phyloP scores from a whole-genome alignment of 371 early-diverging fungal genomes.

The Rhizopus stolonifer region DNA sequence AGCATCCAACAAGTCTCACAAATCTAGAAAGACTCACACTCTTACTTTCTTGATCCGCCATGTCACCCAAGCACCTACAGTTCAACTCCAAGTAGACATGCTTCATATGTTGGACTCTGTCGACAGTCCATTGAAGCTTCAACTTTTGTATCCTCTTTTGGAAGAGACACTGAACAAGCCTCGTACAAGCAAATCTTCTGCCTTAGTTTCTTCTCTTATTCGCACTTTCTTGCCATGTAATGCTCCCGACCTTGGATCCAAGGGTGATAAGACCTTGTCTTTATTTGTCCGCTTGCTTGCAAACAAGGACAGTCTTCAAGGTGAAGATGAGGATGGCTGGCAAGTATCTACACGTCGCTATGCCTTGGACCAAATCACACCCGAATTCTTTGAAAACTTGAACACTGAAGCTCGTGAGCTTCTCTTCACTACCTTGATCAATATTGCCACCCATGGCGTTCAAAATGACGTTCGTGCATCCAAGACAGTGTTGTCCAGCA shows the following conservation, averaged over 20 bases:
- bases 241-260: slow-evolving; percentile 48
- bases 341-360: slow-evolving; percentile 56
- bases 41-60: slow-evolving; percentile 73
- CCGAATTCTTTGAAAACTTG: slow-evolving; percentile 54
- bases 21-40: slow-evolving; percentile 31
- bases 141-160: slow-evolving; percentile 65
- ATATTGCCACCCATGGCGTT: slow-evolving; percentile 64
- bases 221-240: slow-evolving; percentile 63
- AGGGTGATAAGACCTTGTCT: slow-evolving; percentile 48
- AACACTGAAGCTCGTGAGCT: slow-evolving; percentile 45
- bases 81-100: slow-evolving; percentile 51
- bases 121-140: slow-evolving; percentile 61
- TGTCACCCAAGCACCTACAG: slow-evolving; percentile 49
- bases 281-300: slow-evolving; percentile 51
- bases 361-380: slow-evolving; percentile 60
- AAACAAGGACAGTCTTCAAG: slow-evolving; percentile 33
- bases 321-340: slow-evolving; percentile 55
- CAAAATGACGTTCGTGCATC: slow-evolving; percentile 59
- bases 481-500: slow-evolving; percentile 55
- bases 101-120: slow-evolving; percentile 55
- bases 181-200: slow-evolving; percentile 32
- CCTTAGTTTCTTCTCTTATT: slow-evolving; percentile 54
- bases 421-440: slow-evolving; percentile 62
- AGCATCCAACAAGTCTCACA: slow-evolving; percentile 30
- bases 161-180: slow-evolving; percentile 35